Base-by-base conservation (phyloP, 805 yeast genomes). In the Starmerella etchellsii region DNA sequence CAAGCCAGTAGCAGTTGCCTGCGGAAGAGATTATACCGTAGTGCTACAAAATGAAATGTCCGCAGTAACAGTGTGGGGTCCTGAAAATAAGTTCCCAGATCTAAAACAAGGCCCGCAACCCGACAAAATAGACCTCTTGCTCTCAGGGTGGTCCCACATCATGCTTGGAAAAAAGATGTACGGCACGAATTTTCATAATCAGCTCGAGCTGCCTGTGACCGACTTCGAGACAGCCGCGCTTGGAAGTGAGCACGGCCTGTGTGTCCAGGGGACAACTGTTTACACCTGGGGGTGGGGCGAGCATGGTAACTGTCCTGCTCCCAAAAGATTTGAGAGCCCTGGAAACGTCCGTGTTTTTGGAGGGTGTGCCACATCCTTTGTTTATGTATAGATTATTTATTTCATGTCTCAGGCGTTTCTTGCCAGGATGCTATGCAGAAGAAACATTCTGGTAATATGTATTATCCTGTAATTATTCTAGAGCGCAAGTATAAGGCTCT, bases 211-310 rank as follows among this genome's bases (percentile, higher is more conserved):
- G 14, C 44, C 51, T 15, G 9, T 21, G 10, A n/a, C 6, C 15
- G 22, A 20, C 2, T 14, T 22, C 20, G 26, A 7, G 14, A 9
- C 8, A 27, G 63, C 65, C 39, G 64, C 66, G 1, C 68, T 73
- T 5, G 98, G 98, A 0, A 82, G 94, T 57, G 97, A 88, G 55
- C 98, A 88, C 58, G 93, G 91, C 0, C 52, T 85, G 15, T 51
- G 51, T 11, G 34, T 72, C 33, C 13, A 34, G 1, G 48, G 55
- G 14, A 50, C 58, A 30, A 37, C 42, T 8, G 77, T 85, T 0
- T 63, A 54, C 40, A 70, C 87, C 2, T 91, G 97, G 97, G 98
- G 98, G 0, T 88, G 98, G 98, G 96, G 95, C 13, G 97, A 91
- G 54, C 98, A 88, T 59, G 98, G 98, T 0, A 88, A 88, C 56